Evolutionary conservation across 306 rosid species (phyloP).

Genomic region (Clitoria ternatea): DNA sequence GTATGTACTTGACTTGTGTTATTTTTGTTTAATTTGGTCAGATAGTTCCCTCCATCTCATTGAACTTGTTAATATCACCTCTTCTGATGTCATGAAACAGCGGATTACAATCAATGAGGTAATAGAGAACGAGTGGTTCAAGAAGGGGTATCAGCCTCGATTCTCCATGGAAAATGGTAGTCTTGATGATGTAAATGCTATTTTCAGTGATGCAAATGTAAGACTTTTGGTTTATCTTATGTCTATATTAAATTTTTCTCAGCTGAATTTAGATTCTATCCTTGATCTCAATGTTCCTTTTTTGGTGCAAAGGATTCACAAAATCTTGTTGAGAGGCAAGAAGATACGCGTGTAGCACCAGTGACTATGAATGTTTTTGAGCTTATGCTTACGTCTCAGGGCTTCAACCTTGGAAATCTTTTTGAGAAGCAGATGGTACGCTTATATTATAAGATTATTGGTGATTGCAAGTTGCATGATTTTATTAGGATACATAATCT

Average conservation of each 20-base stretch:
- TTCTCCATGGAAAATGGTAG: constrained; percentile 48
- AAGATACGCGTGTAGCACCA: constrained; percentile 44
- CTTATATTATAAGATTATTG: background rate
- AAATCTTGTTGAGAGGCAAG: constrained; percentile 61
- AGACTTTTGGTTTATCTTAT: background rate
- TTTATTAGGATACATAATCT: background rate
- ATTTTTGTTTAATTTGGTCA: background rate
- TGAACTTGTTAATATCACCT: background rate
- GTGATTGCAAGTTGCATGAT: too few relatives aligned
- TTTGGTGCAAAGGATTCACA: constrained; percentile 36
- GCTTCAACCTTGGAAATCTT: constrained; percentile 60
- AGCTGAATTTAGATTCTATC: background rate
- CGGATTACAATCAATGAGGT: constrained; percentile 62
- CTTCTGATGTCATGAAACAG: constrained; percentile 40
- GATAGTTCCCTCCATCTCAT: background rate
- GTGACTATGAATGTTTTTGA: constrained; percentile 74
- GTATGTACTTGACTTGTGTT: constrained; percentile 36
- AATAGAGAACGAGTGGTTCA: constrained; percentile 77
- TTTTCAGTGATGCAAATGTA: constrained; percentile 51
- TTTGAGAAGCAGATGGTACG: constrained; percentile 76
- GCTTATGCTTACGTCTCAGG: constrained; percentile 58
- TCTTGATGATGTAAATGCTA: constrained; percentile 46
- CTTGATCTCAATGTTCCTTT: constrained; percentile 1
- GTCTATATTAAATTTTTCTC: background rate
- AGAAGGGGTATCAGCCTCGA: constrained; percentile 59